Evolutionary conservation across 306 rosid genomes (phyloP).

Genomic region (Trifolium pratense): DNA sequence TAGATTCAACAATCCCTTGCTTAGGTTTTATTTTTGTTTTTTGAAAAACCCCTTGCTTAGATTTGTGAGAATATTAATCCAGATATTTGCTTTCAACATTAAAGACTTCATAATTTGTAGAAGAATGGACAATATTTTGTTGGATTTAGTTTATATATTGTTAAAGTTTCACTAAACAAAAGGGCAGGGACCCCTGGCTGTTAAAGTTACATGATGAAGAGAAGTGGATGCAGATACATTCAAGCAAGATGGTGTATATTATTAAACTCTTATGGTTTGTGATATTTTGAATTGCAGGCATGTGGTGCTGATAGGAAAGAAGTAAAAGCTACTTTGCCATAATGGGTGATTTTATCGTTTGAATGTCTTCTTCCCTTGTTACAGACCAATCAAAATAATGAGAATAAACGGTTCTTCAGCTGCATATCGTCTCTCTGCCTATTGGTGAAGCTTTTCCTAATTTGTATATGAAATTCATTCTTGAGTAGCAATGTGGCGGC

Average conservation of each 20-base stretch:
- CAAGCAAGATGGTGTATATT: slow-evolving; percentile 1
- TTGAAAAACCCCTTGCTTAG: not conserved
- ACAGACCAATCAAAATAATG: slow-evolving; percentile 30
- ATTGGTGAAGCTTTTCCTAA: slow-evolving; percentile 33
- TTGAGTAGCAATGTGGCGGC: slow-evolving; percentile 45
- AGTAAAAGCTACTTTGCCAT: slow-evolving; percentile 68
- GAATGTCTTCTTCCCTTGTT: slow-evolving; percentile 12
- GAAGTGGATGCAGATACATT: too few species aligned
- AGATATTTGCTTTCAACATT: not conserved
- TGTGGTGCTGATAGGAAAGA: slow-evolving; percentile 88
- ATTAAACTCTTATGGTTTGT: slow-evolving; percentile 11
- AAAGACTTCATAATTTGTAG: slow-evolving; percentile 13
- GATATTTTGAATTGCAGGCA: slow-evolving; percentile 56
- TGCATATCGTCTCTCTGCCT: slow-evolving; percentile 35
- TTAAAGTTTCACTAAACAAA: slow-evolving; percentile 10
- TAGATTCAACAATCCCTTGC: too few species aligned
- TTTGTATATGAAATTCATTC: slow-evolving; percentile 55
- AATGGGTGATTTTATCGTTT: slow-evolving; percentile 17
- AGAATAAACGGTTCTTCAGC: slow-evolving; percentile 54
- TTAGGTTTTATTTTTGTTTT: too few species aligned
- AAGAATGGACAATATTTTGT: not conserved
- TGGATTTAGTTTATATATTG: not conserved
- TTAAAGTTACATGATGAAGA: too few species aligned
- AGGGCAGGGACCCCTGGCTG: not conserved
- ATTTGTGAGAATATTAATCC: slow-evolving; percentile 7